Conservation (phyloP, 2,329 filamentous ascomycete species). For the Fusarium avenaceum region DNA sequence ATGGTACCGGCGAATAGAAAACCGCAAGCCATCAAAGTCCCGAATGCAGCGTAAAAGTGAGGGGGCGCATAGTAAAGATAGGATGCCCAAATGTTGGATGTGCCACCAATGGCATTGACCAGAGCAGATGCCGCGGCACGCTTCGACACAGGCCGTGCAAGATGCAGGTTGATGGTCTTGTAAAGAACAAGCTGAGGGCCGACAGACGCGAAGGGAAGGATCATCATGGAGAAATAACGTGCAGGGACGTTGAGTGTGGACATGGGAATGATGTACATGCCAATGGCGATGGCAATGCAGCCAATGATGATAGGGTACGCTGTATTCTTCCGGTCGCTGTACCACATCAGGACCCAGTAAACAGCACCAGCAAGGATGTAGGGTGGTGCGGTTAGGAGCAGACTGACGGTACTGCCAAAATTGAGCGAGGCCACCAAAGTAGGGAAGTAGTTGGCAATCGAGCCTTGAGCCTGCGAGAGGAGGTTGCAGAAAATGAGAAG, state of each 20-base stretch:
- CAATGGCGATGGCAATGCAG: conserved; percentile 52
- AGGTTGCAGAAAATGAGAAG: conserved; percentile 56
- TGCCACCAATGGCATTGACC: conserved; percentile 56
- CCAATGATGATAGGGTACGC: conserved; percentile 54
- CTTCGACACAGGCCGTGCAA: conserved; percentile 58
- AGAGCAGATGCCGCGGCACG: conserved; percentile 58
- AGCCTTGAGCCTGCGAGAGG: conserved; percentile 55
- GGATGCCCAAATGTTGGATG: conserved; percentile 54
- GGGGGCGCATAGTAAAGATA: conserved; percentile 55
- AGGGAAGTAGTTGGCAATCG: conserved; percentile 49
- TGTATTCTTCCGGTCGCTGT: conserved; percentile 56
- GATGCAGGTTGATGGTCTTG: conserved; percentile 58
- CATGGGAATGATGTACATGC: conserved; percentile 57
- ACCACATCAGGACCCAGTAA: conserved; percentile 54
- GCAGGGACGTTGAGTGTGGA: conserved; percentile 55
- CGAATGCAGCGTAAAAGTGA: conserved; percentile 59
- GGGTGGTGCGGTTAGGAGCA: conserved; percentile 62
- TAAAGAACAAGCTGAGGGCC: conserved; percentile 58
- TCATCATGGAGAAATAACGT: conserved; percentile 60
- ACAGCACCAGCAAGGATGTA: conserved; percentile 58
- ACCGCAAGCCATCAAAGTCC: conserved; percentile 54
- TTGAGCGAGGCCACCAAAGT: conserved; percentile 52
- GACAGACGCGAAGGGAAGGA: conserved; percentile 53
- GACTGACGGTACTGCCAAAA: conserved; percentile 55
- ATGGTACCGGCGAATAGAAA: conserved; percentile 53